A percentile compares a stretch with the other conserved stretches of the same genome.
Evolutionary conservation across 78 protist species (phyloP).

Genomic region (Emiliania huxleyi): DNA sequence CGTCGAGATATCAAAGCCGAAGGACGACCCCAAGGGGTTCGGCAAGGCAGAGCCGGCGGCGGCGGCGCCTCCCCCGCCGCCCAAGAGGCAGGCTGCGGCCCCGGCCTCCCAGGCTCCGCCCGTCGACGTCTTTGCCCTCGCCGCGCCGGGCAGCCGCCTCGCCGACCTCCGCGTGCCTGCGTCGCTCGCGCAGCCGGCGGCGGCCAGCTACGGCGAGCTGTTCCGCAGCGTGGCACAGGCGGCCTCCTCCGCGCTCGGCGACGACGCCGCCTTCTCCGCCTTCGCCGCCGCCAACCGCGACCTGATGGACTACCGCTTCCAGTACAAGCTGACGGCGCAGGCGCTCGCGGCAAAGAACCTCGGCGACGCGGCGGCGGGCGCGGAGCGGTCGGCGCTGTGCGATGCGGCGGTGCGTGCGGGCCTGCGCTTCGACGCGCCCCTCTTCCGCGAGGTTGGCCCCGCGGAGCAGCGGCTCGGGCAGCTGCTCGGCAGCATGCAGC

Average conservation of each 20-base stretch:
- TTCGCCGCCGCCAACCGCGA: neutral
- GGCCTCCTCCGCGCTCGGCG: neutral
- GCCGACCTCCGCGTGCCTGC: neutral
- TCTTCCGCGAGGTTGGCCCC: neutral
- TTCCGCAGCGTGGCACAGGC: neutral
- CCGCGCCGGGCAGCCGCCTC: neutral
- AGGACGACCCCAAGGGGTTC: neutral
- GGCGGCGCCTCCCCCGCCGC: neutral
- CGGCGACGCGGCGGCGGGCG: neutral
- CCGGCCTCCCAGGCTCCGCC: neutral
- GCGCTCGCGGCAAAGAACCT: neutral
- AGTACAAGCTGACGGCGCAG: neutral
- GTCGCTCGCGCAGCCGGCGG: neutral
- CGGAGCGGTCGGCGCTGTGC: neutral
- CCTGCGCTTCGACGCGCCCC: neutral
- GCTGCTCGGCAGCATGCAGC: neutral
- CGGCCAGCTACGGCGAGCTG: neutral
- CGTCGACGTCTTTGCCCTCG: neutral
- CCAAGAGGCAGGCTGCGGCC: neutral
- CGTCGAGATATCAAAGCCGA: too few relatives aligned
- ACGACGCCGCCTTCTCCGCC: neutral
- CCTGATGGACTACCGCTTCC: neutral
- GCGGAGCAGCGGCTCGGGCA: neutral
- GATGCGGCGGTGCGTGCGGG: too few relatives aligned
- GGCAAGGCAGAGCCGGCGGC: neutral